These are phyloP conservation scores for Vitis labrusca DNA, from an alignment of 164 flowering plant genomes.

Conservation along the genomic window DNA sequence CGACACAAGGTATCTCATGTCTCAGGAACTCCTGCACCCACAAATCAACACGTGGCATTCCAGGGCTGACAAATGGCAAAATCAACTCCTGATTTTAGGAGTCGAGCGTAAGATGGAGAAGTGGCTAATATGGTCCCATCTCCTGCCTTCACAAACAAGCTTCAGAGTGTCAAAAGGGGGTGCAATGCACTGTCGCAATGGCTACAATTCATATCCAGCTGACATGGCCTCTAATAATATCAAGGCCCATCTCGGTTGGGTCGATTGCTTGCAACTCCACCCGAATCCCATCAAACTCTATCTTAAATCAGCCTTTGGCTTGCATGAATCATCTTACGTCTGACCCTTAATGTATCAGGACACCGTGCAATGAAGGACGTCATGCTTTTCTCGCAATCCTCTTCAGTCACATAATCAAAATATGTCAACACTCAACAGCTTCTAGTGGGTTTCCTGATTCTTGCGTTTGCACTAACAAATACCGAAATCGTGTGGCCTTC, in stretches of 20 bases:
- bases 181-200: too few species aligned
- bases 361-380: conserved; percentile 17
- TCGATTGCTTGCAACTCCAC: conserved; percentile 5
- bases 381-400: conserved; percentile 38
- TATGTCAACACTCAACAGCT: conserved; percentile 36
- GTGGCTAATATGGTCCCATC: conserved; percentile 91
- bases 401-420: conserved; percentile 35
- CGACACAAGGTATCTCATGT: conserved; percentile 79
- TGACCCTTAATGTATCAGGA: conserved; percentile 31
- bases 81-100: conserved; percentile 74
- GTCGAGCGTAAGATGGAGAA: conserved; percentile 84
- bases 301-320: conserved; percentile 39
- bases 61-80: conserved; percentile 80
- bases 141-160: conserved; percentile 89
- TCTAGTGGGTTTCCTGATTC: too few species aligned
- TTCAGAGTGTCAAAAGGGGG: conserved; percentile 59
- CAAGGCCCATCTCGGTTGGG: conserved; percentile 44
- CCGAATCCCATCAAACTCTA: conserved; percentile 44
- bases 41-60: conserved; percentile 71
- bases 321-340: conserved; percentile 39
- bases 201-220: background rate
- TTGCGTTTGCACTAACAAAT: too few species aligned
- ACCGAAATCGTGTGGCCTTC: conserved; percentile 18
- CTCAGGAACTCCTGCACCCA: conserved; percentile 91
- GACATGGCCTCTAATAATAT: conserved; percentile 32